Conservation (phyloP, 352 stramenopile genomes). For the Lagenidium sp. region DNA sequence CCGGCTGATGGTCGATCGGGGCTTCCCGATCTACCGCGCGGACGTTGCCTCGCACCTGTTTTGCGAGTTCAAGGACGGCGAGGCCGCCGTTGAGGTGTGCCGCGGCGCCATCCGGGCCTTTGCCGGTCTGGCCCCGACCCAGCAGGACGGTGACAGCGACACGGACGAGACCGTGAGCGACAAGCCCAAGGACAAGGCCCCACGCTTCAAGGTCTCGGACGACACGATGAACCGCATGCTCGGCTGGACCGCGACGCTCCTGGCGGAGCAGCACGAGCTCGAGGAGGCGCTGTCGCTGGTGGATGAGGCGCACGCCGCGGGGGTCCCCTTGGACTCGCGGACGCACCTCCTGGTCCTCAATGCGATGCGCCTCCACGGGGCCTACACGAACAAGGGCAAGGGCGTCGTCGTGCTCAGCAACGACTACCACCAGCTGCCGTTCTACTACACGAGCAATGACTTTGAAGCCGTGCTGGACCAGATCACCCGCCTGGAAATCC, state of each 20-base stretch:
- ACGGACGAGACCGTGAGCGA: constrained; percentile 8
- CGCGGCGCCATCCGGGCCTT: constrained; percentile 15
- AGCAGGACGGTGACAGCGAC: constrained; percentile 1
- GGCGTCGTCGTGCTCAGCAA: constrained; percentile 5
- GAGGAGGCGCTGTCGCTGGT: constrained; percentile 22
- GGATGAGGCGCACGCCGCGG: constrained; percentile 20
- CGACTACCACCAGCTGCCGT: constrained; percentile 9
- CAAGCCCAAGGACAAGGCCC: constrained; percentile 4
- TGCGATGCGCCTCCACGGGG: constrained; percentile 21
- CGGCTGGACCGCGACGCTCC: constrained; percentile 26
- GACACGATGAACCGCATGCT: constrained; percentile 19
- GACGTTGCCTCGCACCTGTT: constrained; percentile 34
- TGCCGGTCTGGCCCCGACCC: too few species aligned
- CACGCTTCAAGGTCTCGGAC: constrained; percentile 6
- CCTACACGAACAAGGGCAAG: constrained; percentile 14
- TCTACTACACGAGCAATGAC: constrained; percentile 24
- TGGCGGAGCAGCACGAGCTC: constrained; percentile 34
- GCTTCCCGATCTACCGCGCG: constrained; percentile 33
- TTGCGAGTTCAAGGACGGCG: constrained; percentile 34
- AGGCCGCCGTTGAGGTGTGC: constrained; percentile 23
- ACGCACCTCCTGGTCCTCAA: constrained; percentile 43
- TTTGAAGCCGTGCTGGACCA: constrained; percentile 34
- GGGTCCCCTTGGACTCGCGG: constrained; percentile 16
- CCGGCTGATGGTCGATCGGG: constrained; percentile 45
- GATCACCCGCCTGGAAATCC: constrained; percentile 22